Base-by-base conservation (phyloP, 768 basidiomycete genomes). In the Lyophyllum decastes region DNA sequence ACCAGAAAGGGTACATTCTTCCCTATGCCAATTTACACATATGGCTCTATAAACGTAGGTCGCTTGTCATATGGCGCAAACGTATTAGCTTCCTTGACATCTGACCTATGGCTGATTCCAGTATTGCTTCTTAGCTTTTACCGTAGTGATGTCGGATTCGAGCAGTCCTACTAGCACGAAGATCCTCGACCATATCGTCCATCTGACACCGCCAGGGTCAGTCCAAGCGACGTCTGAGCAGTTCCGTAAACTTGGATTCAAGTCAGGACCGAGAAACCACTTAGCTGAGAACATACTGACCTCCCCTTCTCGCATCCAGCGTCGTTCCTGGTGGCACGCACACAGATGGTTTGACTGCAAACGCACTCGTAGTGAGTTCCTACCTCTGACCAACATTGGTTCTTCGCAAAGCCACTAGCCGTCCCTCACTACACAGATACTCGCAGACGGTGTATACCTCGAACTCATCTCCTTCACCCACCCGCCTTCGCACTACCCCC, bases 401-500 rank as follows among this genome's bases (percentile, higher is more conserved):
- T 30, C 30, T 16, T 38, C 35, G n/a, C 35, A 38, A 17, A 17
- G 8, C 9, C 26, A 24, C 6, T 4, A 14, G 25, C 17, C 2
- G 27, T 1, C 27, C 46, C 16, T 35, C 26, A 2, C 30, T 17
- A 16, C 52, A 19, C 60, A 86, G 84, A 66, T 86, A 43, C 69
- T 89, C 22, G 68, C 69, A 26, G 87, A 88, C 56, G 82, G 82
- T 14, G 73, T 74, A 16, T 91, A 90, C 67, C 73, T 91, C 46
- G 89, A 91, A 65, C 79, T 91, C 30, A 82, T 91, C 62, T 78
- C 82, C 17, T 91, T 90, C 73, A 82, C 78, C 1, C 78, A 84
- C 52, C 80, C 84, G 1, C 68, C 71, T 10, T 77, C 80, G 0
- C 69, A 81, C 61, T 88, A 87, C 58, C 84, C 83, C 2, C 77